Evolutionary conservation across 352 stramenopile species (phyloP).

Genomic region (Globisporangium camurandrum): DNA sequence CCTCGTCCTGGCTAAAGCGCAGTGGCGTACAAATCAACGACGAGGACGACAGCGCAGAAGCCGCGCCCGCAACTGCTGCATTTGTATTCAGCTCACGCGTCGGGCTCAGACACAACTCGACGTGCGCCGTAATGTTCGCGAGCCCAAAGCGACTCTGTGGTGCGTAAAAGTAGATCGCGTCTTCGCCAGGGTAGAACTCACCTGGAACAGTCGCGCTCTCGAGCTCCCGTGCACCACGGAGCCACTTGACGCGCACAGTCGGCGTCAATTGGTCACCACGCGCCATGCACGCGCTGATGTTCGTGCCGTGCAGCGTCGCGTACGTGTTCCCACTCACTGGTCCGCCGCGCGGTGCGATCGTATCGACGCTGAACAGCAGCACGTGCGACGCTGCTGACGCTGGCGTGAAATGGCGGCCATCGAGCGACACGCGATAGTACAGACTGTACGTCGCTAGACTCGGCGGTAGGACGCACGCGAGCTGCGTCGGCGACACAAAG

Average conservation of each 20-base stretch:
- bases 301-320: conserved; percentile 44
- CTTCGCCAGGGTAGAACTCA: conserved; percentile 55
- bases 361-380: conserved; percentile 45
- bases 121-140: conserved; percentile 47
- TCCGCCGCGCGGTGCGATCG: conserved; percentile 43
- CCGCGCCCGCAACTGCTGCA: background rate
- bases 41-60: no score
- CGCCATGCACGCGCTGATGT: conserved; percentile 45
- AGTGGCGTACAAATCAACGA: background rate
- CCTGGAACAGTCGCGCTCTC: conserved; percentile 44
- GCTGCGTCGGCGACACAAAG: conserved; percentile 28
- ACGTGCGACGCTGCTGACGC: conserved; percentile 25
- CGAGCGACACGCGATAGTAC: conserved; percentile 59
- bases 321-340: conserved; percentile 71
- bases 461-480: conserved; percentile 35
- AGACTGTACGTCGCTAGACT: conserved; percentile 51
- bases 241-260: conserved; percentile 48
- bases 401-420: conserved; percentile 38
- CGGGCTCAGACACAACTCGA: conserved; percentile 37
- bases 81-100: background rate
- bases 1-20: conserved; percentile 53
- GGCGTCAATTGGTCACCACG: conserved; percentile 14
- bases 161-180: conserved; percentile 68
- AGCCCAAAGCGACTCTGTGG: conserved; percentile 71
- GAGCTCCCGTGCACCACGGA: conserved; percentile 45